Evolutionary conservation across 306 rosid genomes (phyloP).

Genomic region (Lagenaria siceraria): DNA sequence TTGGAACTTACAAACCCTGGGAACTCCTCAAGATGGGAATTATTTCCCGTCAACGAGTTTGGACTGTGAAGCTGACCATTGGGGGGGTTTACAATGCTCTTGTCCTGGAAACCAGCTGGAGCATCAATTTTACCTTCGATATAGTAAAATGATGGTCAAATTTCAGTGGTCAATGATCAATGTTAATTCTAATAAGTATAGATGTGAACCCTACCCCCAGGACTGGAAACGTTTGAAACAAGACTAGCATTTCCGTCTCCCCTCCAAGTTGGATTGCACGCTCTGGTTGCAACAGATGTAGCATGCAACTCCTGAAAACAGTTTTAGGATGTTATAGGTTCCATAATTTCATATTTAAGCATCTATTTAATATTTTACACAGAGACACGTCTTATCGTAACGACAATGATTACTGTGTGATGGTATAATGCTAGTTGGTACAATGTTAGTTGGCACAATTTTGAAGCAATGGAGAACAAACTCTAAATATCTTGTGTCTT

Average conservation of each 20-base stretch:
- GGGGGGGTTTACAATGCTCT: slow-evolving; percentile 24
- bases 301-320: slow-evolving; percentile 42
- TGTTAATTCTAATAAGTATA: background rate
- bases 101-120: slow-evolving; percentile 24
- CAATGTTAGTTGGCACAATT: background rate
- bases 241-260: slow-evolving; percentile 37
- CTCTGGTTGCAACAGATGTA: slow-evolving; percentile 28
- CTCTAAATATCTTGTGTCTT: background rate
- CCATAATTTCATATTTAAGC: background rate
- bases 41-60: slow-evolving; percentile 18
- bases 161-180: background rate
- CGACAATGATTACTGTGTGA: background rate
- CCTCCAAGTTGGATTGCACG: slow-evolving; percentile 32
- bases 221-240: slow-evolving; percentile 27
- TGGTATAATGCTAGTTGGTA: background rate
- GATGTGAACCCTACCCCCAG: slow-evolving; percentile 14
- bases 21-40: slow-evolving; percentile 46
- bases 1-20: slow-evolving; percentile 44
- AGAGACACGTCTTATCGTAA: background rate
- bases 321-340: background rate
- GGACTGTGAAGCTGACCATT: slow-evolving; percentile 38
- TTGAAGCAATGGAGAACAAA: background rate
- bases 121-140: slow-evolving; percentile 21
- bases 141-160: slow-evolving; percentile 5
- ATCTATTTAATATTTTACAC: background rate